These are phyloP conservation scores for Penstemon eatonii DNA, from an alignment of 257 asterid genomes.

Conservation along the genomic window DNA sequence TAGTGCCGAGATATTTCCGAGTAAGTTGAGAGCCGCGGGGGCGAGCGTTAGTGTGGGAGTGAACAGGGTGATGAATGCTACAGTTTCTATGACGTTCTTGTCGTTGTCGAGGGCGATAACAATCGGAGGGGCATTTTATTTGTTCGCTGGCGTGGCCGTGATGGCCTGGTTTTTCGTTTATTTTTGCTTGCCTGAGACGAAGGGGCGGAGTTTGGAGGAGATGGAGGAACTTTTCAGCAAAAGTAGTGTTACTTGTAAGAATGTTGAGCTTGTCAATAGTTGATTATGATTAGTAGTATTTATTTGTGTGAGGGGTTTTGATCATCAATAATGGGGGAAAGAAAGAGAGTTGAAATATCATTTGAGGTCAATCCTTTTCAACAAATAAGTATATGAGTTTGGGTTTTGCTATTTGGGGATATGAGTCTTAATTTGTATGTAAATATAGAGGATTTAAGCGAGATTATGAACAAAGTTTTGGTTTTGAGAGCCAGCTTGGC, in stretches of 20 bases:
- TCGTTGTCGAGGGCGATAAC: conserved; percentile 57
- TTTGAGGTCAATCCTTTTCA: no score
- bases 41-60: conserved; percentile 63
- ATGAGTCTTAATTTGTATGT: no score
- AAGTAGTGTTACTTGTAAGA: conserved; percentile 3
- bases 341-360: no score
- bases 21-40: conserved; percentile 60
- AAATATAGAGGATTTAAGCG: no score
- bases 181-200: conserved; percentile 68
- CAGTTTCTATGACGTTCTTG: conserved; percentile 64
- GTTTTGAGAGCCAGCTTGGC: no score
- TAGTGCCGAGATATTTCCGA: conserved; percentile 70
- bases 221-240: conserved; percentile 60
- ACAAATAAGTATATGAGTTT: no score
- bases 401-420: no score
- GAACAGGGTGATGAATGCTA: conserved; percentile 73
- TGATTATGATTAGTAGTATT: neutral
- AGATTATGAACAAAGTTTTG: no score
- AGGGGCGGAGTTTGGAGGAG: conserved; percentile 64
- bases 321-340: no score
- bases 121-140: conserved; percentile 55
- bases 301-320: no score
- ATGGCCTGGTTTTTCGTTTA: conserved; percentile 60
- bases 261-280: conserved; percentile 22
- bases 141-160: conserved; percentile 49